Evolutionary conservation across 2,329 filamentous ascomycete species (phyloP).

Genomic region (Hymenoscyphus fructigenus): DNA sequence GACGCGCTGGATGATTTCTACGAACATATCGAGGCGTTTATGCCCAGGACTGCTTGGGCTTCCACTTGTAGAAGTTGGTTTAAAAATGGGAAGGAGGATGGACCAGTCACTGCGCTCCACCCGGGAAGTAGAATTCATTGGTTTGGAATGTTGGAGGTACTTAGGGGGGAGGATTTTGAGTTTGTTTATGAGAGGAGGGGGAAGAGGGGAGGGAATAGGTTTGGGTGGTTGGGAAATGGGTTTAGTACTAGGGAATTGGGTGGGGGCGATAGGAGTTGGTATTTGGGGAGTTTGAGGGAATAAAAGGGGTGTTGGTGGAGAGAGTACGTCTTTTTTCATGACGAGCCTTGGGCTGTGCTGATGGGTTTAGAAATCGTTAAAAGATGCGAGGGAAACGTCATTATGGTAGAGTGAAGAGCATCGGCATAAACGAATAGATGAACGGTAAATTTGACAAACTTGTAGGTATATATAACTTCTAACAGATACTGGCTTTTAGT

Average conservation of each 20-base stretch:
- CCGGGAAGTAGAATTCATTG: slow-evolving; percentile 23
- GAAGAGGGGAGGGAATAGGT: slow-evolving; percentile 9
- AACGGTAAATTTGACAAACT: too few relatives aligned
- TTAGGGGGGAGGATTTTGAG: slow-evolving; percentile 23
- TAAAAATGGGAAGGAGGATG: slow-evolving; percentile 17
- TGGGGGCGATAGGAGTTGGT: slow-evolving; percentile 20
- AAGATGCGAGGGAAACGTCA: too few relatives aligned
- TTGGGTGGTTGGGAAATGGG: slow-evolving; percentile 24
- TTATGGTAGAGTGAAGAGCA: too few relatives aligned
- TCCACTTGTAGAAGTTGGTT: slow-evolving; percentile 24
- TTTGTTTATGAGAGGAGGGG: slow-evolving; percentile 5
- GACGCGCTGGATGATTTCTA: slow-evolving; percentile 38
- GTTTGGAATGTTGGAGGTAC: slow-evolving; percentile 22
- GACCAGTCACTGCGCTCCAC: slow-evolving; percentile 17
- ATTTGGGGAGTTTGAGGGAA: slow-evolving; percentile 17
- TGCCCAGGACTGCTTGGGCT: slow-evolving; percentile 31
- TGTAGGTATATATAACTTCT: too few relatives aligned
- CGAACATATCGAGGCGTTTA: slow-evolving; percentile 33
- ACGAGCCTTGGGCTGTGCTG: too few relatives aligned
- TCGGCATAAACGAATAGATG: too few relatives aligned
- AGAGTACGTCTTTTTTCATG: neutral
- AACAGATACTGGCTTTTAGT: too few relatives aligned
- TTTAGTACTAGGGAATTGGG: slow-evolving; percentile 17
- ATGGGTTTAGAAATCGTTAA: too few relatives aligned
- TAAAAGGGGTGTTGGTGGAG: too few relatives aligned